phyloP scores from a whole-genome alignment of 208 protist genomes.

The Strigomonas culicis region DNA sequence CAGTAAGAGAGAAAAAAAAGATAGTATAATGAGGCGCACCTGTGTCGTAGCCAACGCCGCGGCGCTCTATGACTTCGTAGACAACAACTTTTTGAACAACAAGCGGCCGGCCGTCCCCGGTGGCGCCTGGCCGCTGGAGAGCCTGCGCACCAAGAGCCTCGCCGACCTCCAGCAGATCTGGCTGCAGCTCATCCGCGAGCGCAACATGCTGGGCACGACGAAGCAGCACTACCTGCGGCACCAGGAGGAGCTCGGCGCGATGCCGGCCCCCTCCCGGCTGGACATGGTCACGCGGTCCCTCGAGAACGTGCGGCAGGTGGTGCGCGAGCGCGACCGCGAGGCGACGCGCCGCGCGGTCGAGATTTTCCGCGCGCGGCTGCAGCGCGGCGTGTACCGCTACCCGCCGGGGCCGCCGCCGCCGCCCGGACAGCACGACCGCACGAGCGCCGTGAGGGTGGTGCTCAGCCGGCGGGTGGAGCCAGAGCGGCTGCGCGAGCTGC shows the following conservation, averaged over 20 bases:
- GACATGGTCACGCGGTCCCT: conserved; percentile 85
- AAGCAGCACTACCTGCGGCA: conserved; percentile 88
- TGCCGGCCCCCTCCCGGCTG: conserved; percentile 83
- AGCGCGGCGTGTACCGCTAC: conserved; percentile 72
- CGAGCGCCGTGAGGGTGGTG: conserved; percentile 61
- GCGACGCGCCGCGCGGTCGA: conserved; percentile 55
- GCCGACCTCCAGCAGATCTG: conserved; percentile 92
- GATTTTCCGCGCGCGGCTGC: conserved; percentile 73
- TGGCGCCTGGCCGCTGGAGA: conserved; percentile 80
- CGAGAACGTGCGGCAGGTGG: conserved; percentile 71
- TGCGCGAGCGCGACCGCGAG: conserved; percentile 78
- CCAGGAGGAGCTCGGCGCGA: conserved; percentile 87
- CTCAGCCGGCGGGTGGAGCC: conserved; percentile 57
- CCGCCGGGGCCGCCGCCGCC: conserved; percentile 82
- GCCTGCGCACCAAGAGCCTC: conserved; percentile 84
- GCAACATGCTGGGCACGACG: conserved; percentile 85
- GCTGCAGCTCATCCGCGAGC: conserved; percentile 89
- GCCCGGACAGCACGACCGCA: conserved; percentile 51
- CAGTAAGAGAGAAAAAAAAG: background rate
- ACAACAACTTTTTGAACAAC: conserved; percentile 87
- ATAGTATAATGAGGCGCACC: conserved; percentile 24
- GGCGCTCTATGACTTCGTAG: conserved; percentile 89
- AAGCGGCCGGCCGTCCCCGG: conserved; percentile 84
- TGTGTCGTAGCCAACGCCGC: conserved; percentile 33
- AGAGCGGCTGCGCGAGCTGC: conserved; percentile 66